Evolutionary conservation across 1,284 basidiomycete species (phyloP), one percentile per base, ranked within the genome.

Genomic region (Ceratobasidium sp.): DNA sequence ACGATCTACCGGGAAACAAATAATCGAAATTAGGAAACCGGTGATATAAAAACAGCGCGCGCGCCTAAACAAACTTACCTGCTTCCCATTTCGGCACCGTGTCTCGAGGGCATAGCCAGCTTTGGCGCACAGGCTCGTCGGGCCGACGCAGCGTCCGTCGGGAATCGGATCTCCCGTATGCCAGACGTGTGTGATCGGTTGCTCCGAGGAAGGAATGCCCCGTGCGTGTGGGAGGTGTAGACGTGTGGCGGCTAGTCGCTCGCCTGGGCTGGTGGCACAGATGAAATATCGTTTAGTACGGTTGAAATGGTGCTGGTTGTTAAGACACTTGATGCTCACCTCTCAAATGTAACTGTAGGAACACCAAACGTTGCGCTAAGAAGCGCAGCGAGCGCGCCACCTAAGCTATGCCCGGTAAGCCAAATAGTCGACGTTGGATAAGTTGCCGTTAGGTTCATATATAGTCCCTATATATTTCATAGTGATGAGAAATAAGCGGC

Each of bases 191-290:
- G 81, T 79, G 41, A 79, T 59, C 47, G 88, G 87, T 19, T 73
- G 73, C 1, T 56, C 74, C 17, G 77, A 76, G 48, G 77, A 75
- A 75, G 76, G 64, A 48, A 75, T 75, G 45, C 54, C 66, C 19
- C 9, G 45, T 63, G 91, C n/a, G 91, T 81, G 0, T n/a, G 91
- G 91, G 5, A 99, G 89, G 79, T 96, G 95, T 4, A 99, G 89
- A 48, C 98, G 90, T 29, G 87, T 82, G 0, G 98, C 94, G 2
- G 97, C 93, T 57, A 98, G 86, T 15, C 91, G 88, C 80, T 99
- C 98, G 19, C 95, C 97, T 0, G 96, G 97, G 95, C 88, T 84
- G n/a, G n/a, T n/a, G n/a, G n/a, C n/a, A 98, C 96, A 81, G 97
- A 98, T 0, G 96, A 91, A 56, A 99, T 91, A 27, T 27, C 22